Base-by-base conservation (phyloP, 1,284 basidiomycete genomes). In the Apiotrichum siamense region DNA sequence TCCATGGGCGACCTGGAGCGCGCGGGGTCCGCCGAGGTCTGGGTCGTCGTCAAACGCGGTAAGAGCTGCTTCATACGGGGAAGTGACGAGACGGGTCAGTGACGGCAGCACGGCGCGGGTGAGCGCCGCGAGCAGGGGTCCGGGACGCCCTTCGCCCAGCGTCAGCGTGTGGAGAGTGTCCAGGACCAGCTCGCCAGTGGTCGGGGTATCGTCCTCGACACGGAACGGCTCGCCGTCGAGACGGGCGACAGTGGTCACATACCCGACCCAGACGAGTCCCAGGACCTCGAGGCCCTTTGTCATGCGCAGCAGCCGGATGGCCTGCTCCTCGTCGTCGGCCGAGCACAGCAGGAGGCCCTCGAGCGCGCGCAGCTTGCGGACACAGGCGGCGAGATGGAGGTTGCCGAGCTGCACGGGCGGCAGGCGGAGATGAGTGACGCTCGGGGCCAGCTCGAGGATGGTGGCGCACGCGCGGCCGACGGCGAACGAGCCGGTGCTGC, bases 371-470 rank as follows among this genome's bases (percentile, higher is more conserved):
- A 90, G 70, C 54, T 43, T 52, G 25, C 48, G 54, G 20, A 58
- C 52, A 49, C 66, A 71, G 17, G 65, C 54, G 35, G 77, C 75
- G 7, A 77, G 76, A 18, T 50, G 52, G 9, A 91, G 72, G 29
- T 82, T 77, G 18, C 70, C 61, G 45, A 85, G 64, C 33, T 79
- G 44, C 17, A 64, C 56, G 21, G 83, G 77, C 52, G 83, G 80
- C 61, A 90, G 76, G 47, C 77, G 74, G 50, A 90, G 75, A 25
- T 73, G 70, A 26, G 77, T 69, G 58, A 90, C 75, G 74, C 83
- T 85, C 0, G 88, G 88, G 2, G 83, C 63, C 26, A 90, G 66
- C 6, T 85, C 83, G 53, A 88, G 83, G 17, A 90, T 68, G 5
- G 50, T 49, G 17, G 41, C 31, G 5, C 49, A 54, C 4, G 55